phyloP scores from a whole-genome alignment of 768 basidiomycete genomes.

The Galerina marginata region DNA sequence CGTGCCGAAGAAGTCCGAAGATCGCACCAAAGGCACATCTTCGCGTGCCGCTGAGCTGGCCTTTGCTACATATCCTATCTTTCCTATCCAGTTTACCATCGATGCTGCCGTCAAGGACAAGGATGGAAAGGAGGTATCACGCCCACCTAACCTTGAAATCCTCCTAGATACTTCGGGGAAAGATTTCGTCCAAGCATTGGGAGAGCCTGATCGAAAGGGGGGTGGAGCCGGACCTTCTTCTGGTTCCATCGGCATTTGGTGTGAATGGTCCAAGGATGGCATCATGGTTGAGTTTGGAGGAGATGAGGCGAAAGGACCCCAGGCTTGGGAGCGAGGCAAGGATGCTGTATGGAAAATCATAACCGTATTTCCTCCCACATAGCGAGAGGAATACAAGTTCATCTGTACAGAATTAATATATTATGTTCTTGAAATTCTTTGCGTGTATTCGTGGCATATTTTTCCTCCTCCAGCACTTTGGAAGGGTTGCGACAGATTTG shows the following conservation, averaged over 20 bases:
- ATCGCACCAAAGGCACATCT: conserved; percentile 38
- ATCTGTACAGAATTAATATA: too few species aligned
- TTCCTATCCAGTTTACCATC: conserved; percentile 57
- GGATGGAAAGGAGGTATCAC: conserved; percentile 40
- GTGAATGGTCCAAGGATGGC: conserved; percentile 85
- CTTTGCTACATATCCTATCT: conserved; percentile 62
- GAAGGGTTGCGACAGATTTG: too few species aligned
- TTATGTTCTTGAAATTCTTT: too few species aligned
- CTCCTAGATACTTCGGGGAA: conserved; percentile 66
- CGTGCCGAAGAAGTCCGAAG: conserved; percentile 37
- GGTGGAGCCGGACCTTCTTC: conserved; percentile 85
- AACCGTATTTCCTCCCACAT: conserved; percentile 55
- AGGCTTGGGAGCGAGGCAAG: conserved; percentile 88
- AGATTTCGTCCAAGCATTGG: conserved; percentile 74
- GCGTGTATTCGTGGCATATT: too few species aligned
- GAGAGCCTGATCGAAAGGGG: conserved; percentile 91
- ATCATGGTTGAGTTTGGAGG: conserved; percentile 89
- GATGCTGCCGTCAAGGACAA: conserved; percentile 36
- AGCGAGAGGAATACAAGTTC: neutral
- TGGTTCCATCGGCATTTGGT: conserved; percentile 91
- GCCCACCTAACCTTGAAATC: conserved; percentile 49
- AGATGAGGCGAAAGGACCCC: conserved; percentile 74
- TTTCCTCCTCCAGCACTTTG: too few species aligned
- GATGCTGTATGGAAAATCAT: conserved; percentile 81
- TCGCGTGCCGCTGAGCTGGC: conserved; percentile 52